Conservation (phyloP, 768 basidiomycete species). For the Mycena polygramma region DNA sequence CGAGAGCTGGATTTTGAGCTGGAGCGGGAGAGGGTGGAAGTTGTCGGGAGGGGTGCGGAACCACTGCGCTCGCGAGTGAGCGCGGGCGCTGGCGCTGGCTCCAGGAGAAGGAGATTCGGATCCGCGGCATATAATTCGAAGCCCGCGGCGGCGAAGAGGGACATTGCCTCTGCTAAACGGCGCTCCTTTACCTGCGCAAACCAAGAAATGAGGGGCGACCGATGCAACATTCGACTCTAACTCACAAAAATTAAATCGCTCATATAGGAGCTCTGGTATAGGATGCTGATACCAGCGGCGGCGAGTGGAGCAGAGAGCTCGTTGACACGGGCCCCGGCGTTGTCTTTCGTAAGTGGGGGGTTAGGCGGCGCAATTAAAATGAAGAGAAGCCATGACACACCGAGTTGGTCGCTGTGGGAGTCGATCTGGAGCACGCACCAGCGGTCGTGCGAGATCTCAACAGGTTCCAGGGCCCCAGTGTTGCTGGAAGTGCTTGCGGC, state of each 20-base stretch:
- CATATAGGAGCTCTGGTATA: constrained; percentile 87
- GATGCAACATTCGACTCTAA: constrained; percentile 20
- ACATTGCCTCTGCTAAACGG: constrained; percentile 73
- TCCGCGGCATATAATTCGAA: constrained; percentile 74
- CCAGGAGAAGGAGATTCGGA: constrained; percentile 48
- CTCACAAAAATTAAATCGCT: constrained; percentile 86
- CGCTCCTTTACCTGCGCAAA: constrained; percentile 72
- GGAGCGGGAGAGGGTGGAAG: constrained; percentile 31
- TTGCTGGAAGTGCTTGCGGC: constrained; percentile 33
- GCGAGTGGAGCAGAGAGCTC: constrained; percentile 84
- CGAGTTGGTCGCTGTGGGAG: constrained; percentile 79
- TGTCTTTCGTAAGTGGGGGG: constrained; percentile 57
- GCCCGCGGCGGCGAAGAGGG: constrained; percentile 70
- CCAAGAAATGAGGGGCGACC: constrained; percentile 12
- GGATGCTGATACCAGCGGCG: constrained; percentile 82
- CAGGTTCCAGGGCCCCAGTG: constrained; percentile 55
- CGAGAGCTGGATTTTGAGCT: constrained; percentile 27
- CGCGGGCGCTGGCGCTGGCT: constrained; percentile 40
- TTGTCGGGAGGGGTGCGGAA: constrained; percentile 36
- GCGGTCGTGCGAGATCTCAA: constrained; percentile 79
- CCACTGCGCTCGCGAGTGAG: constrained; percentile 43
- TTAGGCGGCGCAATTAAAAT: constrained; percentile 29
- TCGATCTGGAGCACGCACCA: constrained; percentile 89
- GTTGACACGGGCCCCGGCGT: constrained; percentile 78
- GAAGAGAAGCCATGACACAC: constrained; percentile 51